A percentile compares a stretch with the other conserved stretches of the same genome.
Evolutionary conservation across 805 yeast species (phyloP).

Genomic region (Lachancea cidri): DNA sequence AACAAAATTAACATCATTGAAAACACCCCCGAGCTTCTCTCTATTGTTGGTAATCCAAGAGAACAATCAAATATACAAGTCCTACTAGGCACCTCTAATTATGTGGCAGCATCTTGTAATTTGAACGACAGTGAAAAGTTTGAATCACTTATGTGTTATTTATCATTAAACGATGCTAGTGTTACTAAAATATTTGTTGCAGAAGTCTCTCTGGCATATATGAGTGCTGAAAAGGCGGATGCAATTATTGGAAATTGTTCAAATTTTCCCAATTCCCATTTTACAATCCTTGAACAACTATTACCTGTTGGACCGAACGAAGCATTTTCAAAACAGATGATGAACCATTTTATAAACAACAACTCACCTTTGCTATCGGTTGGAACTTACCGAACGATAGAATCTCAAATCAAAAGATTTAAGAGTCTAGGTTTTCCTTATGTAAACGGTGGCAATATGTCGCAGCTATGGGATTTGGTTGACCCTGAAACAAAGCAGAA

Average conservation of each 20-base stretch:
- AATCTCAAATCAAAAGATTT: constrained; percentile 49
- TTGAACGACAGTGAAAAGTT: constrained; percentile 45
- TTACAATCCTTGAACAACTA: constrained; percentile 65
- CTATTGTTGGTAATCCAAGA: constrained; percentile 37
- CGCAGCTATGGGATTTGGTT: constrained; percentile 54
- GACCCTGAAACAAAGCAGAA: constrained; percentile 34
- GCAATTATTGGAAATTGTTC: constrained; percentile 47
- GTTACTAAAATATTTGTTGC: constrained; percentile 60
- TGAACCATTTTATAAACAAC: constrained; percentile 60
- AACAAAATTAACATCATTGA: constrained; percentile 51
- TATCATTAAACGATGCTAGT: constrained; percentile 20
- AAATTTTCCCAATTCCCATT: constrained; percentile 46
- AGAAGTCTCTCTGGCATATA: constrained; percentile 78
- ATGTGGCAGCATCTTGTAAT: constrained; percentile 64
- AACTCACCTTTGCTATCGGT: constrained; percentile 69
- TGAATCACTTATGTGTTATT: constrained; percentile 13
- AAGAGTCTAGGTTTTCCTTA: constrained; percentile 38
- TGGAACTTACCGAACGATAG: constrained; percentile 45
- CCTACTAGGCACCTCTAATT: constrained; percentile 38
- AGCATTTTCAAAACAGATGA: constrained; percentile 71
- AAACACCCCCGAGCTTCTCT: constrained; percentile 41
- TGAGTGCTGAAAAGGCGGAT: constrained; percentile 64
- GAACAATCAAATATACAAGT: constrained; percentile 6
- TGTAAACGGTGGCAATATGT: constrained; percentile 50
- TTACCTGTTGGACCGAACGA: constrained; percentile 58